Base-by-base conservation (phyloP, 805 yeast species). In the Lipomyces oligophaga region DNA sequence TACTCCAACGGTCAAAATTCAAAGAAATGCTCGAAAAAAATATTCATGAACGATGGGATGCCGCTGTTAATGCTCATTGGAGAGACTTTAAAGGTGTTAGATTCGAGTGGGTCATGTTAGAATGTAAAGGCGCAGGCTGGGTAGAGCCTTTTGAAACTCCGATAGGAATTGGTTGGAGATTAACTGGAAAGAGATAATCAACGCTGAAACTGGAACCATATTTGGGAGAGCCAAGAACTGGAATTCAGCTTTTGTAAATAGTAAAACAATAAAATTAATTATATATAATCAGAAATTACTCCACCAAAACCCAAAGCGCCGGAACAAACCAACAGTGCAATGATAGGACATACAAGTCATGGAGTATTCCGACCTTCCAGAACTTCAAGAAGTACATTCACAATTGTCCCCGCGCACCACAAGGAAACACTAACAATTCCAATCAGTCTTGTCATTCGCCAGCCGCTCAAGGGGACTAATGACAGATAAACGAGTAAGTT, bases 121-220 rank as follows among this genome's bases (percentile, higher is more conserved):
- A 78, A 47, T 70, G 76, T 5, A 66, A 70, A 41, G 83, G 83
- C 2, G 70, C 74, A 1, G 83, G 83, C 0, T 67, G 74, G 41
- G 60, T 73, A 1, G 83, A 78, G 52, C 79, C 77, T 8, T 78
- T 78, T 54, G 66, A 66, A 27, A 79, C 83, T 1, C 82, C 83
- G 0, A 77, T 75, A 4, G 81, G 84, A 0, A 61, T 79, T 38
- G 80, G 82, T 2, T 76, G 82, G 82, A 69, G 72, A 58, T 63
- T 76, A 38, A 71, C 81, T 6, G 79, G 80, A 1, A 74, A 74
- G 24, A 61, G 39, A 32, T 49, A 44, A 34, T 51, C n/a, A n/a
- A n/a, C n/a, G n/a, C n/a, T n/a, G n/a, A n/a, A n/a, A n/a, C n/a
- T n/a, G n/a, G n/a, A n/a, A n/a, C n/a, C n/a, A n/a, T n/a, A n/a